Evolutionary conservation across 2,329 filamentous ascomycete genomes (phyloP), one percentile per base, ranked within the genome.

Genomic region (Eutypella sp.): DNA sequence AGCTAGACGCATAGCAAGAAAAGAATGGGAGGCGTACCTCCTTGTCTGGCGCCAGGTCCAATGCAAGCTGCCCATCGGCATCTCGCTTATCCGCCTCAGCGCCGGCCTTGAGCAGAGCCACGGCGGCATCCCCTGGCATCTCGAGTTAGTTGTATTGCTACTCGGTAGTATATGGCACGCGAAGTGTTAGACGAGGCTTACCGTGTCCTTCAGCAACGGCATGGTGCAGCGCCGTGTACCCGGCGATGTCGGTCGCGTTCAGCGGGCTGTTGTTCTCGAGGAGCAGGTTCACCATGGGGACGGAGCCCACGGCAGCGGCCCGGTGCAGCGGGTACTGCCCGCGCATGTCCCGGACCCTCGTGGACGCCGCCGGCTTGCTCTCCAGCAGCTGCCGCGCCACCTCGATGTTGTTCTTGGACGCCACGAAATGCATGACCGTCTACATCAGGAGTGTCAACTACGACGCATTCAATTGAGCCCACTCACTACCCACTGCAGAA

Each of bases 281-380:
- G 13, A 99, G 71, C 31, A 95, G 69, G 57, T 83, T 86, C 40
- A 95, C 75, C 71, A 99, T 89, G 5, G 92, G 90, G n/a, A 86
- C 79, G 4, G 86, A 92, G 6, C 95, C 95, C 3, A 90, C 81
- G 3, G 93, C 92, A 0, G 93, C 92, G 3, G 93, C 93, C 16
- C 93, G 82, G 67, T 99, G 95, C 22, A 99, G 77, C 6, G 95
- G 79, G 47, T 96, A 82, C 63, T 96, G 92, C n/a, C 89, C 88
- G 24, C 90, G 80, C 59, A 81, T 87, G 63, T 99, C 93, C 52
- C 88, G 88, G 2, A 91, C 76, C 22, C 92, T 76, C 1, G 90
- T 81, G 4, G 85, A 89, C 11, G 89, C 92, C 1, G 78, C 70
- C 0, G 76, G 74, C 47, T 87, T 85, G 56, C 82, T 76, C 16